These are phyloP conservation scores for Huntiella omanensis DNA, from an alignment of 2,329 filamentous ascomycete species.

Conservation along the genomic window DNA sequence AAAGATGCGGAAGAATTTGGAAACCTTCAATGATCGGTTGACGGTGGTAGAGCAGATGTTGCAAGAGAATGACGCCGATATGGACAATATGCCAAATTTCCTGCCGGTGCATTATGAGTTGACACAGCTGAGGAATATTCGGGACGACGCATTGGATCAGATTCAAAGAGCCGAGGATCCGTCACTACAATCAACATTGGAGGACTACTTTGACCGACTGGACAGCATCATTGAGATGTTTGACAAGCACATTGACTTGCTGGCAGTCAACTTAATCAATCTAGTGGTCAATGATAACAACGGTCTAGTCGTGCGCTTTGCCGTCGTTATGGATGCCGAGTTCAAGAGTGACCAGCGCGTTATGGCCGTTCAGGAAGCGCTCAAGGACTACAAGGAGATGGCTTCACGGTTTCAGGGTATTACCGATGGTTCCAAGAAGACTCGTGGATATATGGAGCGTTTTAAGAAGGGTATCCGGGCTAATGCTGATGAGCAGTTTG, in stretches of 20 bases:
- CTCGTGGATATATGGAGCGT: constrained; percentile 92
- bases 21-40: constrained; percentile 67
- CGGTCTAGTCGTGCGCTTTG: constrained; percentile 75
- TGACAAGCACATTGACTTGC: constrained; percentile 77
- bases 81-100: constrained; percentile 81
- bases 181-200: constrained; percentile 61
- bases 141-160: constrained; percentile 93
- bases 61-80: constrained; percentile 63
- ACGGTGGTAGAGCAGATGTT: constrained; percentile 60
- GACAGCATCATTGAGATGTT: constrained; percentile 87
- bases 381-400: constrained; percentile 90
- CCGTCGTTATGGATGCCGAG: constrained; percentile 82
- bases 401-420: constrained; percentile 88
- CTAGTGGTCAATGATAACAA: constrained; percentile 75
- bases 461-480: constrained; percentile 66
- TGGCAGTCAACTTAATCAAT: constrained; percentile 78
- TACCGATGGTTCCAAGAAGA: constrained; percentile 76
- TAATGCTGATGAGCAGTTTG: constrained; percentile 56
- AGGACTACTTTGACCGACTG: constrained; percentile 74
- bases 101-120: constrained; percentile 81
- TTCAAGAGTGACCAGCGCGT: constrained; percentile 92
- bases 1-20: constrained; percentile 78
- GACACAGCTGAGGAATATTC: constrained; percentile 78
- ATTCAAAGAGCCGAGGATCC: constrained; percentile 59
- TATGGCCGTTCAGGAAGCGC: constrained; percentile 76